phyloP scores from a whole-genome alignment of 2,329 filamentous ascomycete genomes.

The Arachnomyces sp. region DNA sequence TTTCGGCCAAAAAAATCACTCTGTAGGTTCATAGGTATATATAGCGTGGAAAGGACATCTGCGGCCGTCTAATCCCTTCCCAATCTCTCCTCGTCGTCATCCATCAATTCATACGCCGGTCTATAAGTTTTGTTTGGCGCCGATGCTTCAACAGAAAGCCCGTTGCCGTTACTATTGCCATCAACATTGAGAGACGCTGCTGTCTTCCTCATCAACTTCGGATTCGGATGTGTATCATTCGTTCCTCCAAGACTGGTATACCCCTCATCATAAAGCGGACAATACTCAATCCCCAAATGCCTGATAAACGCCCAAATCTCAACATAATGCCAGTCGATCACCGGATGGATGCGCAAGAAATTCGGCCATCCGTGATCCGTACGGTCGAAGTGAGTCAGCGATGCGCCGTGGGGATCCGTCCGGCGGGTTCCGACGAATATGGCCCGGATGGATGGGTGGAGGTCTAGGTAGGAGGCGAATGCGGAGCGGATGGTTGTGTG shows the following conservation, averaged over 20 bases:
- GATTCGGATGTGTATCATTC: conserved; percentile 84
- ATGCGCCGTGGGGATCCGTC: conserved; percentile 83
- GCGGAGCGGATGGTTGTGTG: conserved; percentile 62
- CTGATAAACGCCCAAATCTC: conserved; percentile 84
- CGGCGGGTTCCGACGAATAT: conserved; percentile 82
- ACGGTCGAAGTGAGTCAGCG: conserved; percentile 71
- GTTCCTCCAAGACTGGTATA: conserved; percentile 91
- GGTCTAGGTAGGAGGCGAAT: conserved; percentile 64
- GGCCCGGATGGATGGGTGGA: conserved; percentile 54
- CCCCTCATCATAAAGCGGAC: conserved; percentile 75
- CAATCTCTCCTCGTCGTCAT: conserved; percentile 70
- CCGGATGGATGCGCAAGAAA: conserved; percentile 89
- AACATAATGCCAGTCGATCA: conserved; percentile 94
- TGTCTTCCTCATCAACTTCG: conserved; percentile 48
- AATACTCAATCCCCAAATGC: conserved; percentile 74
- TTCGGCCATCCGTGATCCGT: conserved; percentile 86
- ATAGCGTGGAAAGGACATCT: not conserved
- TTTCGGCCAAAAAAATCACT: too few species aligned
- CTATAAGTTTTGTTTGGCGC: conserved; percentile 45
- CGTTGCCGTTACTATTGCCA: conserved; percentile 23
- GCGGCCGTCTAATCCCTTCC: conserved; percentile 52
- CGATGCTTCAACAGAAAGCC: conserved; percentile 8
- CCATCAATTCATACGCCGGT: conserved; percentile 67
- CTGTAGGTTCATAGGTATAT: too few species aligned
- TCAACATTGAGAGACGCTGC: conserved; percentile 16